Conservation (phyloP, 192 early-diverging fungal species). For the Ambispora gerdemannii region DNA sequence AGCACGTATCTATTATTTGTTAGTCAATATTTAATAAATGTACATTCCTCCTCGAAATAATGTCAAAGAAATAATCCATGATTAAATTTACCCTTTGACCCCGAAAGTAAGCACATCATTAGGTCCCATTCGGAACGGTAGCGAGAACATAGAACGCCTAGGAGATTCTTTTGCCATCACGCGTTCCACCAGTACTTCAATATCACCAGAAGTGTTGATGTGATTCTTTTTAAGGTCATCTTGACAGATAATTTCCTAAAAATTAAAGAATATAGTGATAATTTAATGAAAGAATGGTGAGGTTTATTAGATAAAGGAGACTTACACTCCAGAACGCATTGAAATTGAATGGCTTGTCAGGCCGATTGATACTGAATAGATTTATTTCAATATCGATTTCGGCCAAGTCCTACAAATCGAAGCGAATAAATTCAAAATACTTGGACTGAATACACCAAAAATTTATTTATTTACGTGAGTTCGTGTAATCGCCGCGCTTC, state of each 20-base stretch:
- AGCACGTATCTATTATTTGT: neutral
- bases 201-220: constrained; percentile 24
- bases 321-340: constrained; percentile 60
- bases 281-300: neutral
- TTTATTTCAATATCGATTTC: constrained; percentile 59
- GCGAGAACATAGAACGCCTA: constrained; percentile 55
- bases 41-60: too few relatives aligned
- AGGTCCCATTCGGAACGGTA: constrained; percentile 58
- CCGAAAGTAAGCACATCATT: constrained; percentile 61
- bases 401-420: constrained; percentile 48
- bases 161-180: constrained; percentile 62
- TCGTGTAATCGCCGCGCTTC: constrained; percentile 52
- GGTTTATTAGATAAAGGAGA: neutral
- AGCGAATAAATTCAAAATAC: neutral
- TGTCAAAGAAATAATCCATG: constrained; percentile 48
- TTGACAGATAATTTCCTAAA: constrained; percentile 41
- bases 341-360: constrained; percentile 50
- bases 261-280: neutral
- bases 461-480: constrained; percentile 42
- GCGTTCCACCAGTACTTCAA: constrained; percentile 48
- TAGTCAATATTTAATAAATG: too few relatives aligned
- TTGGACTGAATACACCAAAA: neutral
- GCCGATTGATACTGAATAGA: constrained; percentile 57
- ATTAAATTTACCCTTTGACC: constrained; percentile 54
- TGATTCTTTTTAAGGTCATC: constrained; percentile 35